Evolutionary conservation across 495 filamentous ascomycete species (phyloP).

Genomic region (Penicillium coffeae): DNA sequence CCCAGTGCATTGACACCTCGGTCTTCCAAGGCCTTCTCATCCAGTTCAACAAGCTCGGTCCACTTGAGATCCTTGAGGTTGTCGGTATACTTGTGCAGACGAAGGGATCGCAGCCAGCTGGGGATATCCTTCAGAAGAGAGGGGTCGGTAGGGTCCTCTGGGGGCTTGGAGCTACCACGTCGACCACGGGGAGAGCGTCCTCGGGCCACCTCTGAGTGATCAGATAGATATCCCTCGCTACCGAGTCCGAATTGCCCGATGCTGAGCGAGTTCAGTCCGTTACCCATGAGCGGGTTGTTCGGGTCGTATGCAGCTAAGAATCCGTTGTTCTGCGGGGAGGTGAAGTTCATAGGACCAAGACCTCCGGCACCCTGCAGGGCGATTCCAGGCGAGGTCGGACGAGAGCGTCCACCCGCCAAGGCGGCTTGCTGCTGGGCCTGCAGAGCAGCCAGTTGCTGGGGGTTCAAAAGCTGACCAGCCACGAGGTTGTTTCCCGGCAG

Average conservation of each 20-base stretch:
- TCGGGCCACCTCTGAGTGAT: constrained; percentile 84
- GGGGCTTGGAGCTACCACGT: constrained; percentile 92
- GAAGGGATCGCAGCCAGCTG: constrained; percentile 88
- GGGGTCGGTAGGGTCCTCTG: constrained; percentile 94
- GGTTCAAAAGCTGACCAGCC: constrained; percentile 78
- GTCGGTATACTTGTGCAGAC: constrained; percentile 97
- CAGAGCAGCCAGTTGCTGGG: constrained; percentile 81
- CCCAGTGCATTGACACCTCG: constrained; percentile 93
- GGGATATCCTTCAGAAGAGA: constrained; percentile 91
- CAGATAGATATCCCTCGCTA: constrained; percentile 87
- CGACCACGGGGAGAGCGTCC: constrained; percentile 91
- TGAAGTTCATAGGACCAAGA: constrained; percentile 68
- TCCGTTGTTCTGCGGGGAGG: constrained; percentile 91
- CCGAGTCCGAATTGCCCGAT: constrained; percentile 71
- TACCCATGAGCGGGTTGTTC: constrained; percentile 66
- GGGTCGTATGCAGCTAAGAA: constrained; percentile 88
- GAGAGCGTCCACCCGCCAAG: constrained; percentile 77
- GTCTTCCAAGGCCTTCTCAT: constrained; percentile 90
- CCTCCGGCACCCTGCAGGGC: constrained; percentile 64
- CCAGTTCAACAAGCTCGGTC: constrained; percentile 87
- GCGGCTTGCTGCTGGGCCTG: constrained; percentile 80
- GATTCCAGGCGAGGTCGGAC: constrained; percentile 88
- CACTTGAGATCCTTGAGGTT: constrained; percentile 96
- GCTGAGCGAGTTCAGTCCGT: constrained; percentile 65
- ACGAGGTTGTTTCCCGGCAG: constrained; percentile 59